Percentiles rank a stretch among this genome's conserved stretches.
These are phyloP conservation scores for Micromonas commoda DNA, from an alignment of 139 green algal species.

Conservation along the genomic window DNA sequence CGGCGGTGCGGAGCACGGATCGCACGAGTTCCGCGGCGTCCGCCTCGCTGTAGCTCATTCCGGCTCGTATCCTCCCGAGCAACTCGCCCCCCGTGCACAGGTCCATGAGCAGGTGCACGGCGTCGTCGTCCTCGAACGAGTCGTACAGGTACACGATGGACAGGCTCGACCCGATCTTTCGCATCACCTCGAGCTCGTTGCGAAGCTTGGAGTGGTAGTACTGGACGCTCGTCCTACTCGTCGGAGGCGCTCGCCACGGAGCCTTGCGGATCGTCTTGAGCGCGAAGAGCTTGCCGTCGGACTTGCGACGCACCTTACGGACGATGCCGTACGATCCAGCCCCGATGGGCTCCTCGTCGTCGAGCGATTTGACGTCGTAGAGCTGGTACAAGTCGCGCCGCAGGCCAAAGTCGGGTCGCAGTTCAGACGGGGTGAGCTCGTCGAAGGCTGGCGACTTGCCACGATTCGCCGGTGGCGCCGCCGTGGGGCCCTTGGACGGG, in stretches of 20 bases:
- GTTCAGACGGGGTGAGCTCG: background rate
- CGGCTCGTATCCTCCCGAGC: background rate
- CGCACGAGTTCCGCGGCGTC: constrained; percentile 27
- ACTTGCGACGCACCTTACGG: background rate
- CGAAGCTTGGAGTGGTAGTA: constrained; percentile 30
- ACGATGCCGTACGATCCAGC: constrained; percentile 23
- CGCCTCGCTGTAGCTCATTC: constrained; percentile 21
- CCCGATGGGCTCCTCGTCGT: constrained; percentile 17
- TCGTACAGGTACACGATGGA: constrained; percentile 36
- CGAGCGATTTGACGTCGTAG: constrained; percentile 4
- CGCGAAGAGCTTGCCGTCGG: constrained; percentile 10
- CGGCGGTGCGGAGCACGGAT: constrained; percentile 28
- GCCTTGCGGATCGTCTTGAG: constrained; percentile 29
- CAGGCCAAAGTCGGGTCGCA: constrained; percentile 25
- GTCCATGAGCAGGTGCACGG: constrained; percentile 38
- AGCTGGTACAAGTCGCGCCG: constrained; percentile 14
- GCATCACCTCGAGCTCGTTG: constrained; percentile 34
- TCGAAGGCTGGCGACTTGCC: too few relatives aligned
- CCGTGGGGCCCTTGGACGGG: background rate
- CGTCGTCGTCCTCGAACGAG: constrained; percentile 36
- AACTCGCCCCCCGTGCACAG: constrained; percentile 35
- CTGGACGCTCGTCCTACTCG: background rate
- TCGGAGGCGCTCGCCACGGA: constrained; percentile 1
- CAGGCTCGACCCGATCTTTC: constrained; percentile 29
- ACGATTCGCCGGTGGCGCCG: too few relatives aligned